Evolutionary conservation across 2,329 filamentous ascomycete genomes (phyloP), one percentile per base, ranked within the genome.

Genomic region (Emericellopsis cladophorae): DNA sequence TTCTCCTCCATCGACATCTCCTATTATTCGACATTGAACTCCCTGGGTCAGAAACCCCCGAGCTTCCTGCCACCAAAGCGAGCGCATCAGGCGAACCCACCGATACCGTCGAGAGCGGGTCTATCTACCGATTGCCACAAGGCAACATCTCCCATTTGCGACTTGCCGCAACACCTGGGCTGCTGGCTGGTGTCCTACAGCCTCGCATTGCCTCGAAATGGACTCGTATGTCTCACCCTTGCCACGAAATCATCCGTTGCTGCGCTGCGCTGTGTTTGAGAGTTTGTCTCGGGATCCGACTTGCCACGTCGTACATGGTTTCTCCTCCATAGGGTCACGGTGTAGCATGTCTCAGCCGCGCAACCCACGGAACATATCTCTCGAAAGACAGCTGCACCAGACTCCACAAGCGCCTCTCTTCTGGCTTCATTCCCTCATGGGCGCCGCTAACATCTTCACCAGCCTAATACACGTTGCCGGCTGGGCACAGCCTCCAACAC

Each of bases 401-500:
- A 15, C 8, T 35, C 7, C n/a, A 21, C 18, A 15, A 21, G n/a
- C n/a, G 32, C 32, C 8, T 14, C 32, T 35, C 32, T 9, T 10
- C 3, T 4, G n/a, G 8, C 9, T 35, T 9, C 32, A 21, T 33
- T 5, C 22, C 12, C 18, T 23, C 37, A 39, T 39, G 22, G 24
- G 14, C 36, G 42, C 45, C 43, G 41, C 47, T 51, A 36, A 50
- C 43, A 34, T 47, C 15, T 31, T 44, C 23, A 46, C 42, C 46
- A 76, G 71, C 58, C 69, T 76, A 55, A 67, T 74, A 44, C 66
- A 68, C 47, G 64, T 72, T 45, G 62, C 68, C 48, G 66, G 67
- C 56, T 76, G 70, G 67, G 61, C 68, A 48, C 67, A 68, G 55
- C 66, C 57, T 24, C 48, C 51, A 14, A 44, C 52, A 16, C 50